These are phyloP conservation scores for Stipa capillata DNA, from an alignment of 176 grass and related monocot species.

Conservation along the genomic window DNA sequence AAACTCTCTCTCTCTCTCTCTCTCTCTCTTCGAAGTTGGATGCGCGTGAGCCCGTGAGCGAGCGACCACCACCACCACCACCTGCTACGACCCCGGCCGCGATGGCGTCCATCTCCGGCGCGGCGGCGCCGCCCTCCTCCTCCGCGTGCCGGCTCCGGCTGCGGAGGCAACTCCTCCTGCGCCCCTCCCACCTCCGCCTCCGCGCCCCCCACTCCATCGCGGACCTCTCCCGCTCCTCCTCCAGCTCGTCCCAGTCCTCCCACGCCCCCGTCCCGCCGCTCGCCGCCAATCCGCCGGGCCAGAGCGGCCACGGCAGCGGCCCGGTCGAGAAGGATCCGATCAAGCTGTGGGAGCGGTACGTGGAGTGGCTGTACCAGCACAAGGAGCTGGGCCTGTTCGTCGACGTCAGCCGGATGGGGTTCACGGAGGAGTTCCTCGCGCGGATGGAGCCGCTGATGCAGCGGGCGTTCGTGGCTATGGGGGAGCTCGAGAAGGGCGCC, in stretches of 20 bases:
- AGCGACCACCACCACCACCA: not conserved
- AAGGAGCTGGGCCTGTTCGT: conserved; percentile 93
- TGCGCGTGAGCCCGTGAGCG: not conserved
- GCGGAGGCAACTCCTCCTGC: conserved; percentile 19
- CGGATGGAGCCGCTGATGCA: conserved; percentile 79
- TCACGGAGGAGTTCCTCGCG: conserved; percentile 76
- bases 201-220: conserved; percentile 61
- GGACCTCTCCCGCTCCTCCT: conserved; percentile 56
- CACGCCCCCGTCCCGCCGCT: conserved; percentile 4
- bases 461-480: conserved; percentile 64
- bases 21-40: not conserved
- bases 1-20: not conserved
- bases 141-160: conserved; percentile 28
- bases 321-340: conserved; percentile 81
- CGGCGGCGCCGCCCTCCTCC: conserved; percentile 31
- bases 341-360: conserved; percentile 78
- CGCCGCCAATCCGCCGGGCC: not conserved
- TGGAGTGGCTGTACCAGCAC: conserved; percentile 98
- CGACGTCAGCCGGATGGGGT: conserved; percentile 93
- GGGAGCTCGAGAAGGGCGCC: conserved; percentile 95
- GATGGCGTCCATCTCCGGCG: conserved; percentile 66
- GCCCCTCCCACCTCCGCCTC: conserved; percentile 48
- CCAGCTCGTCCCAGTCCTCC: conserved; percentile 9
- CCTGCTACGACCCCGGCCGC: not conserved
- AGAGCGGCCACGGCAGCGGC: not conserved